These are phyloP conservation scores for Hyphodiscus hymeniophilus DNA, from an alignment of 495 filamentous ascomycete genomes.

Conservation along the genomic window DNA sequence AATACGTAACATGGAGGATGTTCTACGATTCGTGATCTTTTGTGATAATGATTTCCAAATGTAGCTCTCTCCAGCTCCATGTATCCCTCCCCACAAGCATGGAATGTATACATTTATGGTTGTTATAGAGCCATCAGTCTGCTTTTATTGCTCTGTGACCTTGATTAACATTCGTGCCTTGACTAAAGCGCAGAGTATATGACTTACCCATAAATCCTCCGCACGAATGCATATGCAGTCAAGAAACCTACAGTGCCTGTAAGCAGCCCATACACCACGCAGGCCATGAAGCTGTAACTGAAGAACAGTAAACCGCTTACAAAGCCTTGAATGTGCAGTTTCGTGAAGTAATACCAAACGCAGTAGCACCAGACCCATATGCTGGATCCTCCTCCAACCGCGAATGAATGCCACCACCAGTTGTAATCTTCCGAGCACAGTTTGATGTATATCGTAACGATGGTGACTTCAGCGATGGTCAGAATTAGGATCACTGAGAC, in stretches of 20 bases:
- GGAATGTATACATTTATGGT: background rate
- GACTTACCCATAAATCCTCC: constrained; percentile 78
- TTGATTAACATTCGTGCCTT: background rate
- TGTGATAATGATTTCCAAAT: background rate
- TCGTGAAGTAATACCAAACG: constrained; percentile 78
- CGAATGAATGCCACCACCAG: constrained; percentile 95
- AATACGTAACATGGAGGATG: background rate
- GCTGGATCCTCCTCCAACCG: constrained; percentile 69
- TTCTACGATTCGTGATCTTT: background rate
- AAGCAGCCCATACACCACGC: constrained; percentile 73
- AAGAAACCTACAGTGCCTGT: constrained; percentile 86
- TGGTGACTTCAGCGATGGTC: constrained; percentile 80
- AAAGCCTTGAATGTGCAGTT: constrained; percentile 76
- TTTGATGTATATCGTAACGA: constrained; percentile 81
- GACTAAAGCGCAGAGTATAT: background rate
- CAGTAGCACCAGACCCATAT: constrained; percentile 86
- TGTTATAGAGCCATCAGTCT: constrained; percentile 1
- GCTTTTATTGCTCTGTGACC: constrained; percentile 14
- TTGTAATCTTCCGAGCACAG: constrained; percentile 87
- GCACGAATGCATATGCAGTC: constrained; percentile 80
- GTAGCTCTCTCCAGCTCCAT: background rate
- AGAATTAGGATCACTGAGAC: constrained; percentile 68
- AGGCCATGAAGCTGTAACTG: constrained; percentile 72
- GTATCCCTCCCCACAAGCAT: background rate
- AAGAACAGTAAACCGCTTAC: constrained; percentile 80